Conservation (phyloP, 1,284 basidiomycete species). For the Leccinum subfulvum region DNA sequence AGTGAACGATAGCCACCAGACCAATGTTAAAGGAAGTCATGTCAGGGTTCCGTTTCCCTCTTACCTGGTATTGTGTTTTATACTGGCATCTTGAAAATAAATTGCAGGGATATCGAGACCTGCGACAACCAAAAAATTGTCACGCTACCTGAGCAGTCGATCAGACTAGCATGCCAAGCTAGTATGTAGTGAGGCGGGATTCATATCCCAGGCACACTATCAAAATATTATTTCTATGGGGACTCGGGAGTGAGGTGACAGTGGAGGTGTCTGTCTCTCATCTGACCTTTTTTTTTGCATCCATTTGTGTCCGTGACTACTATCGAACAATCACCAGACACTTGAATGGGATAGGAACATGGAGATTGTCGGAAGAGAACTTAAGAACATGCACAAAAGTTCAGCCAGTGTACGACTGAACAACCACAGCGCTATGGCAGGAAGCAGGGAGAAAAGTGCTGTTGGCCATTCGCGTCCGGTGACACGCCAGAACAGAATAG, state of each 20-base stretch:
- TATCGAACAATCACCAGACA: not conserved
- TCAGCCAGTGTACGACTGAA: not conserved
- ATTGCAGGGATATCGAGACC: not conserved
- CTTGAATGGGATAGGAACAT: not conserved
- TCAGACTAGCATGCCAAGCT: not conserved
- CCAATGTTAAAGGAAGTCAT: constrained; percentile 1
- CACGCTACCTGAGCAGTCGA: not conserved
- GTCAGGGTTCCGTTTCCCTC: not conserved
- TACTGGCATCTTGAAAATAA: not conserved
- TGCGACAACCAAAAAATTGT: not conserved
- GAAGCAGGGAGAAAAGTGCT: not conserved
- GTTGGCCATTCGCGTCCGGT: not conserved
- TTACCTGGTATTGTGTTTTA: not conserved
- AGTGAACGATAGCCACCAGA: not conserved
- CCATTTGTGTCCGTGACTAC: not conserved
- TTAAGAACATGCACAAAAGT: not conserved
- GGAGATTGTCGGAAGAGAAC: not conserved
- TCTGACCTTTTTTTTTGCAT: not conserved
- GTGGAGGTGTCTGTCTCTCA: not conserved
- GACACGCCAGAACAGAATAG: not conserved
- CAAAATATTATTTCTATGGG: not conserved
- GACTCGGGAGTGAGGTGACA: not conserved
- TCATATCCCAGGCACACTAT: not conserved
- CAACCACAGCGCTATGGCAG: not conserved
- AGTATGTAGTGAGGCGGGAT: not conserved